Evolutionary conservation across 2,329 filamentous ascomycete species (phyloP).

Genomic region (Ambrosiella xylebori): DNA sequence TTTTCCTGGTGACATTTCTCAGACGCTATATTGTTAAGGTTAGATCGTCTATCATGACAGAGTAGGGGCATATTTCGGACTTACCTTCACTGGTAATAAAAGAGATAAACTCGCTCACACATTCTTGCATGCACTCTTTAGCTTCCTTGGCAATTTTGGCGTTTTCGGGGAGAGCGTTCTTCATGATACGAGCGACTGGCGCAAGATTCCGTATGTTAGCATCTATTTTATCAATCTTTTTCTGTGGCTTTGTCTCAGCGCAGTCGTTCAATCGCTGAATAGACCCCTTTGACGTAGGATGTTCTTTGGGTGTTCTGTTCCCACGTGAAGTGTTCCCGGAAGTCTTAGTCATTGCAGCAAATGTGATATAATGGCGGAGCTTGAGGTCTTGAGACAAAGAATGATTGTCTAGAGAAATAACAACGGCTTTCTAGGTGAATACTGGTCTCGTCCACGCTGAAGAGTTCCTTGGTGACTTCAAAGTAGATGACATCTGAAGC

Average conservation of each 20-base stretch:
- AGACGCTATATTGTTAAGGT: constrained; percentile 47
- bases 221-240: constrained; percentile 30
- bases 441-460: too few species aligned
- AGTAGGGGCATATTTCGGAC: constrained; percentile 19
- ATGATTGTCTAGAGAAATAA: too few species aligned
- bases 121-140: constrained; percentile 99
- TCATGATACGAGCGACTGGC: constrained; percentile 98
- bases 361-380: too few species aligned
- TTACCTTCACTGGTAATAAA: constrained; percentile 98
- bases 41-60: not conserved
- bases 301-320: too few species aligned
- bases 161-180: constrained; percentile 89
- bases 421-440: too few species aligned
- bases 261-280: not conserved
- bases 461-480: too few species aligned
- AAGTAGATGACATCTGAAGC: too few species aligned
- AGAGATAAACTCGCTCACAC: constrained; percentile 98
- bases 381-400: too few species aligned
- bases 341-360: too few species aligned
- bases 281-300: too few species aligned
- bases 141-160: constrained; percentile 98
- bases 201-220: constrained; percentile 91
- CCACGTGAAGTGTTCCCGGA: too few species aligned
- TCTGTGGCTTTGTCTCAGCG: not conserved
- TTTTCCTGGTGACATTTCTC: constrained; percentile 99